Base-by-base conservation (phyloP, 768 basidiomycete species). In the Tulasnella sp. region DNA sequence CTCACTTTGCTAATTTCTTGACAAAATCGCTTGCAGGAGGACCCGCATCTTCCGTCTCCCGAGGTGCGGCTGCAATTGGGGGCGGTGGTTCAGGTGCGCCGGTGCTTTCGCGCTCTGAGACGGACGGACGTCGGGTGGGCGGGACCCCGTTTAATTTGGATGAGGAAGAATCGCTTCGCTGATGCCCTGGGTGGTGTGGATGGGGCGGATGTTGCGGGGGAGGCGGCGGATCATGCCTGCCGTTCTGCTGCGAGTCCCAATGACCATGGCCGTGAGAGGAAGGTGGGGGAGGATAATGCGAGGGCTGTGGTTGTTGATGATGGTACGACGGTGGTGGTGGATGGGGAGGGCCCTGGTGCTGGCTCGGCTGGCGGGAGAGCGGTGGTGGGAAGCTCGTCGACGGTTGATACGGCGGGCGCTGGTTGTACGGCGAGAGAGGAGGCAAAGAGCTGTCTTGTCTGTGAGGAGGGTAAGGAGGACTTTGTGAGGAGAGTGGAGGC, bases 21-120 rank as follows among this genome's bases (percentile, higher is more conserved):
- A 97, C 95, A 84, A 97, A 97, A 86, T 97, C 95, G 82, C 91
- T 92, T 42, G 96, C 93, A n/a, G 92, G 90, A 1, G 94, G 92
- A 93, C 94, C 92, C 79, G 88, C 87, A 83, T 94, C 94, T 80
- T 94, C 94, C 14, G 80, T 74, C 48, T 88, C 88, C 42, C 80
- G 78, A 31, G 74, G 80, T 2, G 56, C 44, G 31, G 80, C 9
- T 27, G 79, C 46, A n/a, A 71, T 71, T 3, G 79, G 31, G 24
- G 80, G 40, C 52, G 80, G 71, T 62, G 46, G 39, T 40, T 39
- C 48, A 27, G 73, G 46, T 38, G 74, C 36, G 68, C 74, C 40
- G 44, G 74, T 40, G 75, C 42, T 56, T 71, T 79, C 77, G 19
- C 79, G 40, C 52, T 75, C 79, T 34, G 79, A 74, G 21, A 77